A percentile compares a stretch with the other conserved stretches of the same genome.
Conservation (phyloP, 345 rosid genomes). For the Heritiera littoralis region DNA sequence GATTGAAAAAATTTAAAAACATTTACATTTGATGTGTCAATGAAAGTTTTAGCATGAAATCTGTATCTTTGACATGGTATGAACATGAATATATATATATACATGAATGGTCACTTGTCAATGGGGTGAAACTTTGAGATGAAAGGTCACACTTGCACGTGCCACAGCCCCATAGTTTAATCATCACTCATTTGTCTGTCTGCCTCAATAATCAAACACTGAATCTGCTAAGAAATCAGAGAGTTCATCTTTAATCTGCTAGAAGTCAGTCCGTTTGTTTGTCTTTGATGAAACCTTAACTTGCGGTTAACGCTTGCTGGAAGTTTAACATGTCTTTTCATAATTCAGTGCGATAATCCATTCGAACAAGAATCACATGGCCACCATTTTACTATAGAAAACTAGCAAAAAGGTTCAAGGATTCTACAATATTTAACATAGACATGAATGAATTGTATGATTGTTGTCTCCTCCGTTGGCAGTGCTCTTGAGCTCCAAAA, state of each 20-base stretch:
- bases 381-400: too few species aligned
- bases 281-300: not conserved
- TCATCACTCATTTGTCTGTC: not conserved
- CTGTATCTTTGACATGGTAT: too few species aligned
- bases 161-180: not conserved
- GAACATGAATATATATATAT: too few species aligned
- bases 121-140: not conserved
- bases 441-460: not conserved
- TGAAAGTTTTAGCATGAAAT: too few species aligned
- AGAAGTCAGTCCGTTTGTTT: not conserved
- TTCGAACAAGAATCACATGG: not conserved
- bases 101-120: too few species aligned
- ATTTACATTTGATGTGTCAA: too few species aligned
- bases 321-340: not conserved
- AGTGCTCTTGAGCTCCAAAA: not conserved
- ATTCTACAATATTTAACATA: not conserved
- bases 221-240: not conserved
- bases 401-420: too few species aligned
- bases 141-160: conserved; percentile 1
- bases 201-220: not conserved
- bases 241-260: not conserved
- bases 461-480: not conserved
- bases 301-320: not conserved
- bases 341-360: not conserved
- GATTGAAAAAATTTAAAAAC: too few species aligned